A percentile compares a stretch with the other conserved stretches of the same genome.
Evolutionary conservation across 345 rosid species (phyloP).

Genomic region (Murraya koenigii): DNA sequence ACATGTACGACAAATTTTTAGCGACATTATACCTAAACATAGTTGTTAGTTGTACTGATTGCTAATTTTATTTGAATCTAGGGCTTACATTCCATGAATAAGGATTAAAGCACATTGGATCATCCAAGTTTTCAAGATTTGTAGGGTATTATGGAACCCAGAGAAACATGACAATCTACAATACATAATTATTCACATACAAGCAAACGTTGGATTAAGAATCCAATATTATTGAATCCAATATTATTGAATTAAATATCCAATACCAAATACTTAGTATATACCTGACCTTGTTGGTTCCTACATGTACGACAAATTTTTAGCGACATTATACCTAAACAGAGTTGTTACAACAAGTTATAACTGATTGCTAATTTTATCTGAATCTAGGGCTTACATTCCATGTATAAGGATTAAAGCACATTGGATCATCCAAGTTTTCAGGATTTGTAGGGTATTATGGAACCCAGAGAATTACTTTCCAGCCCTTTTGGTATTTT

Average conservation of each 20-base stretch:
- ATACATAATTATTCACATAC: too few relatives aligned
- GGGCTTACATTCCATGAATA: conserved; percentile 44
- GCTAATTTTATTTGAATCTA: not conserved
- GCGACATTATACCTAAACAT: not conserved
- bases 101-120: conserved; percentile 45
- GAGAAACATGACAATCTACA: too few relatives aligned
- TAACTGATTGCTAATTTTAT: not conserved
- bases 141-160: conserved; percentile 40
- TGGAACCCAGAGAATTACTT: conserved; percentile 33
- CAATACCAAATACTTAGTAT: conserved; percentile 39
- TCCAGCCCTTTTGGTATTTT: conserved; percentile 47
- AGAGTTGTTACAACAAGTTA: not conserved
- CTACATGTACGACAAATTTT: conserved; percentile 4
- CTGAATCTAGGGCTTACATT: conserved; percentile 19
- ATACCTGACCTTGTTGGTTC: conserved; percentile 26
- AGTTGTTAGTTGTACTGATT: not conserved
- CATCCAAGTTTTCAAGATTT: conserved; percentile 29
- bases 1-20: not conserved
- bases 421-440: conserved; percentile 35
- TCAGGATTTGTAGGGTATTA: conserved; percentile 33
- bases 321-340: not conserved
- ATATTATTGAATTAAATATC: too few relatives aligned
- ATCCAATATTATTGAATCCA: too few relatives aligned
- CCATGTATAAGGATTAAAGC: conserved; percentile 53
- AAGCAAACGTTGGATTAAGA: too few relatives aligned